Conservation (phyloP, 495 filamentous ascomycete species). For the Penicillium angulare region DNA sequence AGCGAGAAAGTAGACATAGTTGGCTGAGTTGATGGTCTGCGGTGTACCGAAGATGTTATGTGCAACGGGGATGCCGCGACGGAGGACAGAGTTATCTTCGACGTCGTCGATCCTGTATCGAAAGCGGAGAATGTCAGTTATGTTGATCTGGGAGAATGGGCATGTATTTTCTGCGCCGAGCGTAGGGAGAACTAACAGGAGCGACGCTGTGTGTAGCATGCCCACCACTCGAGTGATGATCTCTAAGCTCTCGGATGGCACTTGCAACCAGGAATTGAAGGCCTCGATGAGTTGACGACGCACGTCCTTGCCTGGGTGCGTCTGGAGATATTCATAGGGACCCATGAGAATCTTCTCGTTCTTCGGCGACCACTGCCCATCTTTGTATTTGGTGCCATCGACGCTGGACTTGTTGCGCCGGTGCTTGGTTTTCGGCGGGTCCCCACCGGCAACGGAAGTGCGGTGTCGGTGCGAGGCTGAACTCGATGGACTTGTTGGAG, state of each 20-base stretch:
- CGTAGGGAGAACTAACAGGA: constrained; percentile 53
- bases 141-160: neutral
- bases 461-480: constrained; percentile 37
- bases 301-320: constrained; percentile 89
- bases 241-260: constrained; percentile 71
- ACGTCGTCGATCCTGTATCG: constrained; percentile 76
- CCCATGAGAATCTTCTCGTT: constrained; percentile 80
- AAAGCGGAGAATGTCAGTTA: neutral
- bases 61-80: constrained; percentile 86
- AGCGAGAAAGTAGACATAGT: constrained; percentile 94
- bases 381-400: constrained; percentile 50
- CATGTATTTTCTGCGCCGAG: neutral
- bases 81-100: constrained; percentile 78
- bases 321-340: constrained; percentile 84
- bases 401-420: constrained; percentile 45
- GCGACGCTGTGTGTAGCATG: constrained; percentile 91
- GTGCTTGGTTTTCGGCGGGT: constrained; percentile 30
- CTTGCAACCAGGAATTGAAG: constrained; percentile 87
- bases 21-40: constrained; percentile 95
- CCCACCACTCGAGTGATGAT: constrained; percentile 85
- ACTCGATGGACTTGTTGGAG: constrained; percentile 28
- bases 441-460: constrained; percentile 50
- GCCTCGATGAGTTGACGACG: constrained; percentile 80
- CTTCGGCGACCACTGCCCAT: constrained; percentile 61
- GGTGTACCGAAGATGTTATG: constrained; percentile 93